These are phyloP conservation scores for Theobroma cacao DNA, from an alignment of 345 rosid genomes.

Conservation along the genomic window DNA sequence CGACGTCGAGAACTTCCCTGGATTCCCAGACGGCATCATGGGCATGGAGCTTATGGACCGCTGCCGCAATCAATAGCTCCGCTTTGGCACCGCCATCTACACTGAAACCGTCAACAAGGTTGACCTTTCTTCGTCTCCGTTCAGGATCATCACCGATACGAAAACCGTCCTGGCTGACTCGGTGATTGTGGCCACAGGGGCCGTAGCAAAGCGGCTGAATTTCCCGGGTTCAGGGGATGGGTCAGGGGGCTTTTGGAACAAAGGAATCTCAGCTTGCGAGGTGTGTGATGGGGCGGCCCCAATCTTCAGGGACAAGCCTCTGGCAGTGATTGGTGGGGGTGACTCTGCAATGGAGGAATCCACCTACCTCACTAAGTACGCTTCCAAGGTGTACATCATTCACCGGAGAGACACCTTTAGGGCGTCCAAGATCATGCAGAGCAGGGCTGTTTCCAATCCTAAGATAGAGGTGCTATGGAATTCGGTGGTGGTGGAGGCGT, in stretches of 20 bases:
- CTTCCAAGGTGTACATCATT: constrained; percentile 74
- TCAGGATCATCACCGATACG: constrained; percentile 62
- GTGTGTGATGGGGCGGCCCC: constrained; percentile 99
- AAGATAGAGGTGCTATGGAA: constrained; percentile 88
- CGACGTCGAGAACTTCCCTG: constrained; percentile 96
- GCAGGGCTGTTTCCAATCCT: constrained; percentile 56
- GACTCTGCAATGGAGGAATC: constrained; percentile 99
- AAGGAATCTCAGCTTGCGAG: constrained; percentile 92
- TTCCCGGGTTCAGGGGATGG: constrained; percentile 69
- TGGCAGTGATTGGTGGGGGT: constrained; percentile 94
- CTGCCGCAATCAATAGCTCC: constrained; percentile 69
- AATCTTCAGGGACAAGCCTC: constrained; percentile 68
- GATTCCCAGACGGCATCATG: constrained; percentile 76
- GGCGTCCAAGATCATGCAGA: constrained; percentile 96
- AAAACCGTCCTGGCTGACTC: constrained; percentile 64
- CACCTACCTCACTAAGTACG: constrained; percentile 79
- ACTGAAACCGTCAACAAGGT: constrained; percentile 83
- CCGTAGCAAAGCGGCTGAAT: constrained; percentile 66
- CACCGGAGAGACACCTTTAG: constrained; percentile 84
- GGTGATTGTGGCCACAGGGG: constrained; percentile 83
- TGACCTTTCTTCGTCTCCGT: constrained; percentile 61
- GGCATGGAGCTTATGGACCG: constrained; percentile 65
- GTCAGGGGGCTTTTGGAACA: constrained; percentile 68
- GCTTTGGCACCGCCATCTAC: constrained; percentile 75
- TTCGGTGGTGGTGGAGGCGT: constrained; percentile 67